Evolutionary conservation across 176 grass and related monocot genomes (phyloP).

Genomic region (Bolboschoenus planiculmis): DNA sequence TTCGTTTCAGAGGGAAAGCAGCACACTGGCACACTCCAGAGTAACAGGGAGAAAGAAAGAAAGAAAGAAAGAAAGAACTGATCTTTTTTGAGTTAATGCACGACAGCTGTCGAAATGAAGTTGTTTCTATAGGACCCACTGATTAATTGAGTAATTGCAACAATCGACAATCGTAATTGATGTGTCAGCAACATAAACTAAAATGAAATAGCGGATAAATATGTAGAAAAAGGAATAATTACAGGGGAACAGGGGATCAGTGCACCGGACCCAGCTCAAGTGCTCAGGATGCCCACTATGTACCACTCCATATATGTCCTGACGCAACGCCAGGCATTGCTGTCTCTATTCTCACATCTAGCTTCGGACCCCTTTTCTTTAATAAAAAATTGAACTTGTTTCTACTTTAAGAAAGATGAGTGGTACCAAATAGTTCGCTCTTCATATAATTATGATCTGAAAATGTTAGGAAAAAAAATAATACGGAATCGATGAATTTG

Average conservation of each 20-base stretch:
- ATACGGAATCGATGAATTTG: no score
- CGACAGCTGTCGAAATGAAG: background rate
- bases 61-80: no score
- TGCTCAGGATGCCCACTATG: background rate
- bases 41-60: no score
- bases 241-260: background rate
- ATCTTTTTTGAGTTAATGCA: background rate
- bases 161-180: background rate
- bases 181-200: background rate
- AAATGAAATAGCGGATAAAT: background rate
- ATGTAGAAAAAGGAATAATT: background rate
- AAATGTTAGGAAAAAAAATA: no score
- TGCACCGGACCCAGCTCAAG: background rate
- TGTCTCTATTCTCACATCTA: background rate
- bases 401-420: background rate
- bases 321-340: background rate
- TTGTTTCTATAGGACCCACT: background rate
- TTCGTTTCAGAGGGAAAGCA: no score
- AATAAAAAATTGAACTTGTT: background rate
- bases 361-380: background rate
- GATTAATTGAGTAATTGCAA: background rate
- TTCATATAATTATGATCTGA: no score
- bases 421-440: background rate
- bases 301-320: no score
- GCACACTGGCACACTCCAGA: no score